Percentiles rank a stretch among this genome's conserved stretches.
Evolutionary conservation across 2,329 filamentous ascomycete species (phyloP).

Genomic region (Fonsecaea pedrosoi): DNA sequence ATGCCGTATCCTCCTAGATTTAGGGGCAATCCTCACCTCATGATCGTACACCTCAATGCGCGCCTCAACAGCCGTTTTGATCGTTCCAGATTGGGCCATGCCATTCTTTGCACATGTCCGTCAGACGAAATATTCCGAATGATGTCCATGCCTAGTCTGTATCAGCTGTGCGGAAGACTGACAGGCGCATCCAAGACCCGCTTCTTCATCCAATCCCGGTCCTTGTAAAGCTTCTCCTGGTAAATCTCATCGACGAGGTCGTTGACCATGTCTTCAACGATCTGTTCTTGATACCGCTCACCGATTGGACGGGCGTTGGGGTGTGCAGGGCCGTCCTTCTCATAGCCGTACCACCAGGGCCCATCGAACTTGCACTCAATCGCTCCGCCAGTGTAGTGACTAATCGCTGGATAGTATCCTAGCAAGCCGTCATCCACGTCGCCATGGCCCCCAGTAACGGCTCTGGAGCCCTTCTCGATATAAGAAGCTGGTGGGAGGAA

Average conservation of each 20-base stretch:
- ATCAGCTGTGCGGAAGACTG: slow-evolving; percentile 33
- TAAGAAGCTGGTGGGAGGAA: slow-evolving; percentile 88
- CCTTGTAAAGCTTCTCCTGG: slow-evolving; percentile 54
- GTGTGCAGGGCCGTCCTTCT: slow-evolving; percentile 45
- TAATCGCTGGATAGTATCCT: slow-evolving; percentile 93
- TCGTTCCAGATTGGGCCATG: not conserved
- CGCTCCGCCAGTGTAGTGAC: slow-evolving; percentile 87
- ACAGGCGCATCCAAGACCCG: slow-evolving; percentile 34
- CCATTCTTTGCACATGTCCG: not conserved
- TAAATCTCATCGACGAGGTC: slow-evolving; percentile 89
- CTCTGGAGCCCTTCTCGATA: slow-evolving; percentile 70
- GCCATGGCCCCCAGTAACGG: slow-evolving; percentile 32
- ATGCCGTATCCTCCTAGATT: slow-evolving; percentile 18
- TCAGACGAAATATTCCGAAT: not conserved
- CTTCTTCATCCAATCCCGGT: slow-evolving; percentile 39
- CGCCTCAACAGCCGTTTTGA: not conserved
- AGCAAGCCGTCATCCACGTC: slow-evolving; percentile 82
- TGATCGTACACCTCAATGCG: not conserved
- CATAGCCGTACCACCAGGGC: slow-evolving; percentile 75
- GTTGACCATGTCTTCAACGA: slow-evolving; percentile 90
- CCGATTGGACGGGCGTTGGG: slow-evolving; percentile 63
- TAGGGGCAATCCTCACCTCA: not conserved
- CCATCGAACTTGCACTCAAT: slow-evolving; percentile 95
- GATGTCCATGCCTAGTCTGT: not conserved
- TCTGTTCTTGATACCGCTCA: slow-evolving; percentile 88